A percentile compares a stretch with the other conserved stretches of the same genome.
phyloP scores from a whole-genome alignment of 129 eudicot genomes.

The Daucus carota region DH1_v3.0 NC_030382.2:54152501-54153000 shows the following conservation, averaged over 20 bases:
- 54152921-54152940: conserved; percentile 62
- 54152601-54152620: too few relatives aligned
- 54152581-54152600: too few relatives aligned
- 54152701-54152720: neutral
- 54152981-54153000: conserved; percentile 13
- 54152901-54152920: conserved; percentile 57
- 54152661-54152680: too few relatives aligned
- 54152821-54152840: conserved; percentile 46
- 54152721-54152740: neutral
- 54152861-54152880: conserved; percentile 59
- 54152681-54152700: neutral
- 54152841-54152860: conserved; percentile 45
- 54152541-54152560: too few relatives aligned
- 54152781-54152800: conserved; percentile 85
- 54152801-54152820: conserved; percentile 53
- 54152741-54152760: conserved; percentile 90
- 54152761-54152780: conserved; percentile 68
- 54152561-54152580: too few relatives aligned
- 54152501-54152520: neutral
- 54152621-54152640: neutral
- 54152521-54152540: neutral
- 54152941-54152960: conserved; percentile 6
- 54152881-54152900: conserved; percentile 80
- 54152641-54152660: neutral
- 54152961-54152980: neutral